These are phyloP conservation scores for Parsonsia alboflavescens DNA, from an alignment of 257 asterid species.

Conservation along the genomic window DNA sequence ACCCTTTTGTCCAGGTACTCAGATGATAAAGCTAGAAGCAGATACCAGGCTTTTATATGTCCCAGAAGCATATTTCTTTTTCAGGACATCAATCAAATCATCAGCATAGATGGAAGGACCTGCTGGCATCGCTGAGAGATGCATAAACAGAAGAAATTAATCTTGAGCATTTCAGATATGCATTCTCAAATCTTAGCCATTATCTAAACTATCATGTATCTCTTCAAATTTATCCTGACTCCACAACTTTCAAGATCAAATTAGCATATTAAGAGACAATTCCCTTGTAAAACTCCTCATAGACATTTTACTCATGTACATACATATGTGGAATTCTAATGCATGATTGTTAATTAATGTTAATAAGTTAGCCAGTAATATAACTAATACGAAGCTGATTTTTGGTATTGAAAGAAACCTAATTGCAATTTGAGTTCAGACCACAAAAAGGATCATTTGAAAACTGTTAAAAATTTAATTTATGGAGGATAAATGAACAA, in stretches of 20 bases:
- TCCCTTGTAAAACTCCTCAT: neutral
- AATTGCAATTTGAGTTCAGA: neutral
- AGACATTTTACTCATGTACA: neutral
- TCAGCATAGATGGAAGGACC: slow-evolving; percentile 73
- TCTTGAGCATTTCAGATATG: neutral
- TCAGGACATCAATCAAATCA: slow-evolving; percentile 52
- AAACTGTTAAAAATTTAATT: neutral
- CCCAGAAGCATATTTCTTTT: slow-evolving; percentile 77
- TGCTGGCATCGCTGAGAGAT: slow-evolving; percentile 75
- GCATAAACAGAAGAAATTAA: neutral
- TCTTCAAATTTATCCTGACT: neutral
- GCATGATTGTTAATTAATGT: neutral
- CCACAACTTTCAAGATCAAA: neutral
- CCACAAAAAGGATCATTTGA: neutral
- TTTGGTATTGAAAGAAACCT: neutral
- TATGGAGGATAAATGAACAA: neutral
- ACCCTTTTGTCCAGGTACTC: neutral
- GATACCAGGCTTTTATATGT: slow-evolving; percentile 85
- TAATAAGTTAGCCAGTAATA: neutral
- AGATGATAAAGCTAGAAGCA: slow-evolving; percentile 1
- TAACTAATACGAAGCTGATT: neutral
- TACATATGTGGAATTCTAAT: neutral
- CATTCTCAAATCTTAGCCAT: neutral
- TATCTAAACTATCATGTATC: neutral
- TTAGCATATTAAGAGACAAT: neutral